A percentile compares a stretch with the other conserved stretches of the same genome.
phyloP scores from a whole-genome alignment of 148 eudicot species.

The Vaccinium vitisidaea region DNA sequence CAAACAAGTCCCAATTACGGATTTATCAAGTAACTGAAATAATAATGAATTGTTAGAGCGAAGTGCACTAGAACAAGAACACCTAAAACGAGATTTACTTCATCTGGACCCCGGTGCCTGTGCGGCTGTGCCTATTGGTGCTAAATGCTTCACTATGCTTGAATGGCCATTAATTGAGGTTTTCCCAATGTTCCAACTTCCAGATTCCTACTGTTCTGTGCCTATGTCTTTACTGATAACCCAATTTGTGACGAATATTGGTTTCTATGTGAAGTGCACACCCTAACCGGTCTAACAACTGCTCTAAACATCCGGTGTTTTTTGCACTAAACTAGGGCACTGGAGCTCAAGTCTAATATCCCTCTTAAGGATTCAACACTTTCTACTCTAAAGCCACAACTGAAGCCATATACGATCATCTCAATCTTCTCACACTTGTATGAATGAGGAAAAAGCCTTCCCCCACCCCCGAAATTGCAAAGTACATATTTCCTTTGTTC shows the following conservation, averaged over 20 bases:
- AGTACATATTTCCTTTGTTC: background rate
- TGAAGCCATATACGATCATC: background rate
- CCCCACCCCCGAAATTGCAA: background rate
- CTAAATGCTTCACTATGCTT: background rate
- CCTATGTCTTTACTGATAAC: background rate
- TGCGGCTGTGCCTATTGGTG: background rate
- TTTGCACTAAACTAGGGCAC: background rate
- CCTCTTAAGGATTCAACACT: background rate
- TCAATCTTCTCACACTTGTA: background rate
- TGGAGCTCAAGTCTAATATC: background rate
- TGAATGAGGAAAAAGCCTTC: background rate
- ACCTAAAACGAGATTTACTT: background rate
- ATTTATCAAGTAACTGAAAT: background rate
- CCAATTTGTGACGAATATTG: background rate
- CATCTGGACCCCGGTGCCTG: too few relatives aligned
- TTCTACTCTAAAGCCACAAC: background rate
- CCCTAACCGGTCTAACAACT: background rate
- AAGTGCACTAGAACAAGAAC: background rate
- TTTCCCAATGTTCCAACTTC: background rate
- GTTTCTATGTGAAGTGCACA: background rate
- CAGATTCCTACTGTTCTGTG: background rate
- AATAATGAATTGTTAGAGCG: background rate
- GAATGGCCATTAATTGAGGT: conserved; percentile 6
- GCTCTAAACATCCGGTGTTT: background rate
- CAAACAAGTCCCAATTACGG: conserved; percentile 14